These are phyloP conservation scores for Cyclanthera cordifolia DNA, from an alignment of 306 rosid genomes.

Conservation along the genomic window DNA sequence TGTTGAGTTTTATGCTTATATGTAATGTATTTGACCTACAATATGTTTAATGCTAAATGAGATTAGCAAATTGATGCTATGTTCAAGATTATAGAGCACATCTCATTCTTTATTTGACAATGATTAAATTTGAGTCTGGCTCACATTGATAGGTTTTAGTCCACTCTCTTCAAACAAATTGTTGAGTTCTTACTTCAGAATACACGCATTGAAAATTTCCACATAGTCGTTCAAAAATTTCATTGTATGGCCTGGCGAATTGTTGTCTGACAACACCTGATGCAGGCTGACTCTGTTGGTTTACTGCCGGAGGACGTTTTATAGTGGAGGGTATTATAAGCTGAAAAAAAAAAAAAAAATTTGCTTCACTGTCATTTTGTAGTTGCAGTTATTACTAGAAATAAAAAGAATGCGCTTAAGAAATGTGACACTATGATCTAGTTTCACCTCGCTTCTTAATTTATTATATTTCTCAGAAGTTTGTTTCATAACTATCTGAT, in stretches of 20 bases:
- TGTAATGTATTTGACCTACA: not conserved
- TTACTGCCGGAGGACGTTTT: not conserved
- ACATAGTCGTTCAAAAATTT: not conserved
- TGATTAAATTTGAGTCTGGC: not conserved
- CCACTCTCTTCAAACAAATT: not conserved
- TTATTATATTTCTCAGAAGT: not conserved
- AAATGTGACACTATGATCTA: not conserved
- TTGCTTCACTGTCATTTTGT: not conserved
- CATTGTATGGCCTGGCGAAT: not conserved
- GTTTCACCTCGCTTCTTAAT: not conserved
- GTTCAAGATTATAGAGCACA: not conserved
- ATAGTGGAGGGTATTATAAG: not conserved
- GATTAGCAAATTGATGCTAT: not conserved
- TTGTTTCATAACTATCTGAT: slow-evolving; percentile 9
- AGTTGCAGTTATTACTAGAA: not conserved
- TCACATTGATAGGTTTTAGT: slow-evolving; percentile 1
- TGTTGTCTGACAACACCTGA: not conserved
- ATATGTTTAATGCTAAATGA: not conserved
- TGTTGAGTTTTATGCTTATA: not conserved
- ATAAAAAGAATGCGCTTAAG: too few relatives aligned
- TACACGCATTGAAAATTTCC: not conserved
- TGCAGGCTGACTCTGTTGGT: not conserved
- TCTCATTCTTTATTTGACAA: not conserved
- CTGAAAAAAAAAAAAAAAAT: not conserved
- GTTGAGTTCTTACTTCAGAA: not conserved